Evolutionary conservation across 345 rosid genomes (phyloP).

Genomic region (Pugionium dolabratum): DNA sequence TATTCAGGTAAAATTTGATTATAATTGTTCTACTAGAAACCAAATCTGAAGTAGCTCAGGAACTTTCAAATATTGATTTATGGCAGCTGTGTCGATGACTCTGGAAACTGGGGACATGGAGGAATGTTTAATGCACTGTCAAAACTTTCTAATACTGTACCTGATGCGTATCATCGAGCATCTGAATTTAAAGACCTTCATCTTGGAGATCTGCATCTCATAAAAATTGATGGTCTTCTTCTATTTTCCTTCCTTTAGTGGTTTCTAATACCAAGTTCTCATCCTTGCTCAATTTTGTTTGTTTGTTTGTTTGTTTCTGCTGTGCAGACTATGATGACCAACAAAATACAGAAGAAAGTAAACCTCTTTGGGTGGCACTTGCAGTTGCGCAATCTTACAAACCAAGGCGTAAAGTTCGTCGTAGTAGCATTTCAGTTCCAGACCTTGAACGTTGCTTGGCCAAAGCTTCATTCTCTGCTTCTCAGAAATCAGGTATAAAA

Average conservation of each 20-base stretch:
- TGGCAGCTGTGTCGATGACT: slow-evolving; percentile 78
- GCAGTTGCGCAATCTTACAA: slow-evolving; percentile 79
- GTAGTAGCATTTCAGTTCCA: slow-evolving; percentile 66
- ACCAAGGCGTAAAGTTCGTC: slow-evolving; percentile 69
- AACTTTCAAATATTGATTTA: slow-evolving; percentile 7
- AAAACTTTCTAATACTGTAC: slow-evolving; percentile 53
- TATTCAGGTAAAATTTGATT: slow-evolving; percentile 60
- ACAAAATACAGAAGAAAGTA: slow-evolving; percentile 35
- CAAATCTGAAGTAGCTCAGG: slow-evolving; percentile 14
- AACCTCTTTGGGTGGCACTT: slow-evolving; percentile 67
- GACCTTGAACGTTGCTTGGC: slow-evolving; percentile 73
- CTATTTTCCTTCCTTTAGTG: slow-evolving; percentile 6
- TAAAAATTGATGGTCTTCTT: slow-evolving; percentile 54
- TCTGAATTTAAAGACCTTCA: slow-evolving; percentile 70
- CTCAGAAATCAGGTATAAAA: slow-evolving; percentile 63
- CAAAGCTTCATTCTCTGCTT: slow-evolving; percentile 67
- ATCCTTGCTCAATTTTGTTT: too few relatives aligned
- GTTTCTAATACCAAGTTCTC: not conserved
- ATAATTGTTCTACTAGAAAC: not conserved
- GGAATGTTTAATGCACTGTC: slow-evolving; percentile 79
- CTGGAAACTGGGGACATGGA: slow-evolving; percentile 92
- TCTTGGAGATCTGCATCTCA: slow-evolving; percentile 85
- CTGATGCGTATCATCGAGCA: slow-evolving; percentile 64
- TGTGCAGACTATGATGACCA: slow-evolving; percentile 46
- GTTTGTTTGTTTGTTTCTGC: not conserved